phyloP scores from a whole-genome alignment of 345 rosid genomes.

The Corymbia maculata region DNA sequence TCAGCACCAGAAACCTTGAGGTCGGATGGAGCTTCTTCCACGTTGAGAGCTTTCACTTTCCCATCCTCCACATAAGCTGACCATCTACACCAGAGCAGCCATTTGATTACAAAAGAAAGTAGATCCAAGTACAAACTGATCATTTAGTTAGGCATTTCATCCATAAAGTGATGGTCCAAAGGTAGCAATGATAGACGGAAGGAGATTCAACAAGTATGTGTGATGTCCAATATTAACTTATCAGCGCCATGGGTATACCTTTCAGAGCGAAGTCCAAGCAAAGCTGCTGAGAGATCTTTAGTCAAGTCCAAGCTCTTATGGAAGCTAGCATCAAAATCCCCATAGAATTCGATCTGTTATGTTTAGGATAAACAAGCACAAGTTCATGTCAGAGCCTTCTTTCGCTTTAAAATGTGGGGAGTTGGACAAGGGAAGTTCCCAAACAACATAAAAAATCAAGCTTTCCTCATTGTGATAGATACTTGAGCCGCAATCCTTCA shows the following conservation, averaged over 20 bases:
- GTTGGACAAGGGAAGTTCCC: not conserved
- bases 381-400: not conserved
- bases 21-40: slow-evolving; percentile 85
- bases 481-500: not conserved
- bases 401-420: not conserved
- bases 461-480: not conserved
- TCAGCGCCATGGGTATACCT: slow-evolving; percentile 27
- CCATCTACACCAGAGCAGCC: slow-evolving; percentile 37
- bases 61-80: slow-evolving; percentile 86
- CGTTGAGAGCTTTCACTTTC: slow-evolving; percentile 65
- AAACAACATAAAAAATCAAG: not conserved
- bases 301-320: slow-evolving; percentile 82
- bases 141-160: not conserved
- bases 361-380: not conserved
- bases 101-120: not conserved
- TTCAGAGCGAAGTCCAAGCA: slow-evolving; percentile 78
- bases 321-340: slow-evolving; percentile 81
- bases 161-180: not conserved
- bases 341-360: slow-evolving; percentile 76
- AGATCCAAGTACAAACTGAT: not conserved
- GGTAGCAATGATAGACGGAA: not conserved
- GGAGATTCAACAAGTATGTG: not conserved
- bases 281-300: slow-evolving; percentile 81
- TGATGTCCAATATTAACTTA: not conserved
- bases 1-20: slow-evolving; percentile 81